Base-by-base conservation (phyloP, 768 basidiomycete species). In the Mycena alexandri region DNA sequence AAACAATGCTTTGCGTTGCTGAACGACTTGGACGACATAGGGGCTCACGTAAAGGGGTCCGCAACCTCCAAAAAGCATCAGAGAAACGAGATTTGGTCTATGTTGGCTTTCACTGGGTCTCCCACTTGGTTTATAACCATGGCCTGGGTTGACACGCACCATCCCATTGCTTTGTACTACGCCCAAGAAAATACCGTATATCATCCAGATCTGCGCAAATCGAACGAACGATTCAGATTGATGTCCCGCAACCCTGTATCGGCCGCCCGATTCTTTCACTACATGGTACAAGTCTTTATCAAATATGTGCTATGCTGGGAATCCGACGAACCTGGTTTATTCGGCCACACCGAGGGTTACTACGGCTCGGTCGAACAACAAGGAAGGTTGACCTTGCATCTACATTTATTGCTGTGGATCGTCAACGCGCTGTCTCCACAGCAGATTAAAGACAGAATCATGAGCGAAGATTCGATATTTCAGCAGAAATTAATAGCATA, bases 381-480 rank as follows among this genome's bases (percentile, higher is more conserved):
- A 68, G 77, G 75, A 0, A 46, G 75, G 5, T 58, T 80, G 0
- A 81, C 79, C 0, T 54, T 84, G 3, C 83, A 84, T 71, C 46
- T 81, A 3, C 82, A 83, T 67, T 22, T 79, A 34, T 41, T 83
- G 1, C 21, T 83, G 0, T 84, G 81, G 81, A 72, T 83, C 2
- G 21, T 42, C 29, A 72, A 74, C 19, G 63, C 63, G 2, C 47
- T 76, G 0, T 68, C 77, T 11, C 82, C 80, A 5, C 75, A 82
- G 55, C 73, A 81, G 52, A 80, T 82, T 9, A 41, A 75, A 33
- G 74, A 81, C 12, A 56, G 52, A 12, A 8, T 83, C 0, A 54
- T 76, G 25, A 63, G 71, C 34, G n/a, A 50, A 3, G 71, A 73
- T 24, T 69, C 66, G 6, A 61, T 69, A 5, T 82, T 82, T 63